phyloP scores from a whole-genome alignment of 2,329 filamentous ascomycete species.

The Alternaria ethzedia region DNA sequence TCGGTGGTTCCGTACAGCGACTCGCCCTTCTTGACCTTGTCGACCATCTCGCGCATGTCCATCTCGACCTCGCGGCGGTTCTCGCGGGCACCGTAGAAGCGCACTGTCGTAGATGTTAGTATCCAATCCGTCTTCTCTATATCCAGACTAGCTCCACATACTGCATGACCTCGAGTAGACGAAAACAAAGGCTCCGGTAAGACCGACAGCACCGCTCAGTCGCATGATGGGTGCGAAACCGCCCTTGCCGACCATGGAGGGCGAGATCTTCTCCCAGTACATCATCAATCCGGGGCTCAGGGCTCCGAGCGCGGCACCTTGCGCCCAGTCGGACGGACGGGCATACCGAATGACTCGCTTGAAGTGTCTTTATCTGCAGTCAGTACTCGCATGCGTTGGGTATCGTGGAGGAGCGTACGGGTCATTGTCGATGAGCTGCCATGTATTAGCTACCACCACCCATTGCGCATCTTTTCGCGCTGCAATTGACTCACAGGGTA shows the following conservation, averaged over 20 bases:
- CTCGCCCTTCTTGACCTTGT: conserved; percentile 91
- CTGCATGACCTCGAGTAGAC: conserved; percentile 84
- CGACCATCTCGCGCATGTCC: conserved; percentile 99
- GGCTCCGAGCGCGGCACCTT: conserved; percentile 72
- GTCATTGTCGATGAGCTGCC: conserved; percentile 96
- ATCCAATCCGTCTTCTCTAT: background rate
- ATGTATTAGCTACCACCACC: conserved; percentile 32
- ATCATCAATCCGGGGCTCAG: conserved; percentile 76
- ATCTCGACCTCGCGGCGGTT: conserved; percentile 90
- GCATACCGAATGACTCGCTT: conserved; percentile 89
- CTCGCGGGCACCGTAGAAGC: conserved; percentile 94
- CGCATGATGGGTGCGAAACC: conserved; percentile 86
- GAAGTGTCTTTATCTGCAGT: conserved; percentile 71
- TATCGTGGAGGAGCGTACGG: conserved; percentile 69
- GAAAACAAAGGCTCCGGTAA: conserved; percentile 80
- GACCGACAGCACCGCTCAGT: conserved; percentile 73
- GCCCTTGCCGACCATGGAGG: conserved; percentile 81
- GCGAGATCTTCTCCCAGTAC: conserved; percentile 82
- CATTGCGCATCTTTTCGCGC: conserved; percentile 30
- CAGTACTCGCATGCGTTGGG: conserved; percentile 22
- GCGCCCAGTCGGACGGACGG: conserved; percentile 79
- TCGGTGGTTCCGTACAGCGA: conserved; percentile 83
- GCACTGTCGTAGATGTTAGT: conserved; percentile 62
- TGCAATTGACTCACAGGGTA: conserved; percentile 74
- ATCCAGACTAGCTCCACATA: conserved; percentile 58